Evolutionary conservation across 129 eudicot species (phyloP).

Genomic region (Helianthus annuus): DNA sequence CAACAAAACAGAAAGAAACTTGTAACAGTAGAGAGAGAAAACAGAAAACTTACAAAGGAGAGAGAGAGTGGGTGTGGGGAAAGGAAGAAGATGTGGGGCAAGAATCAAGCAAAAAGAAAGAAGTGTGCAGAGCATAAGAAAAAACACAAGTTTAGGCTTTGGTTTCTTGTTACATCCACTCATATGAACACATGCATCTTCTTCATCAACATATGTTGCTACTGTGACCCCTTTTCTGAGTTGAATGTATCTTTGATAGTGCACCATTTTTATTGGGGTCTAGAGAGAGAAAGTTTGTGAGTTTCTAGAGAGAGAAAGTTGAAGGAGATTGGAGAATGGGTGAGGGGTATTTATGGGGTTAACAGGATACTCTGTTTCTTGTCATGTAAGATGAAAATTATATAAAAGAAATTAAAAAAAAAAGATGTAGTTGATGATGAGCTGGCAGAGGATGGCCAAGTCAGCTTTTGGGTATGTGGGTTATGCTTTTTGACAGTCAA

Average conservation of each 20-base stretch:
- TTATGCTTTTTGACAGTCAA: conserved; percentile 35
- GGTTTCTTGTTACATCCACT: conserved; percentile 39
- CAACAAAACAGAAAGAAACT: conserved; percentile 4
- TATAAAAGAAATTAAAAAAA: too few relatives aligned
- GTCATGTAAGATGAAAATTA: conserved; percentile 25
- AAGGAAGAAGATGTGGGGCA: conserved; percentile 51
- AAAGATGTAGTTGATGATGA: conserved; percentile 27
- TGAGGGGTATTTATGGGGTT: conserved; percentile 36
- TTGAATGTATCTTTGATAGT: conserved; percentile 46
- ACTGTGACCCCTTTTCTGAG: conserved; percentile 48
- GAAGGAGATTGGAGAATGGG: conserved; percentile 13
- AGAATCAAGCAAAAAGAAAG: conserved; percentile 60
- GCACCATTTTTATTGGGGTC: conserved; percentile 35
- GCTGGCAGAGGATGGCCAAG: conserved; percentile 47
- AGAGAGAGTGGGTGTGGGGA: conserved; percentile 47
- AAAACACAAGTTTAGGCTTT: conserved; percentile 57
- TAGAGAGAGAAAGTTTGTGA: conserved; percentile 1
- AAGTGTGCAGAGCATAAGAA: conserved; percentile 51
- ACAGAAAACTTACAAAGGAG: conserved; percentile 41
- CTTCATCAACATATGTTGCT: conserved; percentile 45
- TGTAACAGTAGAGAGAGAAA: not conserved
- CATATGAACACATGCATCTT: conserved; percentile 47
- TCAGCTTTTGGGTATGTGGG: conserved; percentile 35
- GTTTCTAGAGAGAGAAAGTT: conserved; percentile 10
- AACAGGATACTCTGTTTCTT: conserved; percentile 29